Base-by-base conservation (phyloP, 352 stramenopile genomes). In the Globisporangium spiculum region DNA sequence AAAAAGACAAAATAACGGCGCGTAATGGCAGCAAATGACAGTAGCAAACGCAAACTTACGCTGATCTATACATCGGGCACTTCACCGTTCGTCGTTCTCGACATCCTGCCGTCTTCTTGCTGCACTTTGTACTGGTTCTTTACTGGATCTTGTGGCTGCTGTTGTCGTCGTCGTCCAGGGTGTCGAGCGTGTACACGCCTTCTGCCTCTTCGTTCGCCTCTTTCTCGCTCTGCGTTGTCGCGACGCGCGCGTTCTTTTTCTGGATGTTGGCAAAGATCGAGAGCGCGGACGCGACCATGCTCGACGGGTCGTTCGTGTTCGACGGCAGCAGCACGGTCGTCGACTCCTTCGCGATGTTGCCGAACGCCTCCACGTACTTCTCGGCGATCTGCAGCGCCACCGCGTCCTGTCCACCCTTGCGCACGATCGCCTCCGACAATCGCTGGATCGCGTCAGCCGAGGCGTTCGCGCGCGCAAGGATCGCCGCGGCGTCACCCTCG, bases 321-420 rank as follows among this genome's bases (percentile, higher is more conserved):
- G 89, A 73, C 1, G 89, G 89, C 34, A 96, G 72, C 50, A 96
- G 73, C 74, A 96, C 78, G 0, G 89, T 97, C 65, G 90, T 97
- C 74, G 82, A 83, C 64, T 96, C 91, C 77, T 97, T 96, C 26
- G 91, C 91, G 59, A 97, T 86, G 61, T 96, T 91, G 46, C 84
- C 83, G 71, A 97, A 97, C n/a, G 88, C 91, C 18, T 96, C 85
- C 46, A 97, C 85, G 77, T 97, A 97, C 77, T 97, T 95, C 74
- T 97, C 91, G 1, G 91, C 91, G 44, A 97, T 77, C 63, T 96
- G 87, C 1, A 97, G 85, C 68, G 86, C 78, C 27, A 96, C 89
- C 0, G 89, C 91, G 36, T 97, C 86, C 41, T 80, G 75, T 14
- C 91, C 91, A 46, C 91, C 90, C 2, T 75, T 69, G 66, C 78